These are phyloP conservation scores for Penicillium arizonense DNA, from an alignment of 495 filamentous ascomycete species.

Conservation along the genomic window DNA sequence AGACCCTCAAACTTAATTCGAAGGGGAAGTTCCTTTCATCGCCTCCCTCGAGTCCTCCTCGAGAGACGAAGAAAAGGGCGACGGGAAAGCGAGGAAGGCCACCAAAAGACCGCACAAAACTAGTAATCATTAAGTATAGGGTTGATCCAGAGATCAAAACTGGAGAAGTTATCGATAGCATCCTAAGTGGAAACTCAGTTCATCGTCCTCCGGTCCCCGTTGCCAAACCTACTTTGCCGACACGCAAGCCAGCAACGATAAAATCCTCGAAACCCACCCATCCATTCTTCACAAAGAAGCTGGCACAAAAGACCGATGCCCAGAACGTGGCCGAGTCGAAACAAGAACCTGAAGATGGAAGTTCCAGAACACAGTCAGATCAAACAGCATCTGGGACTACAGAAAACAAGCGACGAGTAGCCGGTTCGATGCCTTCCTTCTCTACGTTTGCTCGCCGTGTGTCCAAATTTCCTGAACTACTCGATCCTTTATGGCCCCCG, in stretches of 20 bases:
- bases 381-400: slow-evolving; percentile 11
- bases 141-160: slow-evolving; percentile 16
- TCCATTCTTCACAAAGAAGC: slow-evolving; percentile 71
- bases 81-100: slow-evolving; percentile 19
- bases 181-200: slow-evolving; percentile 34
- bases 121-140: slow-evolving; percentile 50
- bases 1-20: slow-evolving; percentile 51
- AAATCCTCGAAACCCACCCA: slow-evolving; percentile 63
- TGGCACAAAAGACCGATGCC: slow-evolving; percentile 12
- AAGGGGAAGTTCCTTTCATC: slow-evolving; percentile 60
- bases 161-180: slow-evolving; percentile 51
- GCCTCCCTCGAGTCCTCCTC: slow-evolving; percentile 30
- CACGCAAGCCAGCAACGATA: slow-evolving; percentile 12
- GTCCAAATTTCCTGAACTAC: slow-evolving; percentile 58
- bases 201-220: slow-evolving; percentile 1
- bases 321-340: not conserved
- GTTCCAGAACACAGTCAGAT: slow-evolving; percentile 10
- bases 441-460: slow-evolving; percentile 26
- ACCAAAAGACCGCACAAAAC: slow-evolving; percentile 20
- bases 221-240: slow-evolving; percentile 1
- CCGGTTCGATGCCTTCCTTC: slow-evolving; percentile 7
- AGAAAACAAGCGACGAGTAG: slow-evolving; percentile 3
- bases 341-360: not conserved
- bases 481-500: slow-evolving; percentile 70
- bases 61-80: slow-evolving; percentile 23